These are phyloP conservation scores for Leccinum ochraceum DNA, from an alignment of 768 basidiomycete genomes.

Conservation along the genomic window DNA sequence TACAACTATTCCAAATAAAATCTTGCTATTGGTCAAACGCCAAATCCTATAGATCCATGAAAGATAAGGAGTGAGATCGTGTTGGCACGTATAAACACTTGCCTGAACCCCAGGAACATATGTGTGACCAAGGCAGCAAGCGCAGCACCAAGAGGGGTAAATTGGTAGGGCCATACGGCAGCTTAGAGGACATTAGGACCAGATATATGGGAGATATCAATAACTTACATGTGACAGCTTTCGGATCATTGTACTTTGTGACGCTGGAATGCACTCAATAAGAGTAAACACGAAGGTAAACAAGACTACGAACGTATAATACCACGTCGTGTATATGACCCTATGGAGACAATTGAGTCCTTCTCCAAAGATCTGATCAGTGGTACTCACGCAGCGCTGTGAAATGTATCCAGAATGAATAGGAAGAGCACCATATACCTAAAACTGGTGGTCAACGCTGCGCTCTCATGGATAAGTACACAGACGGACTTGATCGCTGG, in stretches of 20 bases:
- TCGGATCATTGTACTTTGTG: neutral
- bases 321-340: neutral
- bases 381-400: neutral
- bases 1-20: neutral
- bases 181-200: neutral
- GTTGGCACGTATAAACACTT: neutral
- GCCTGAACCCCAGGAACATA: neutral
- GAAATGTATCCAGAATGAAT: slow-evolving; percentile 1
- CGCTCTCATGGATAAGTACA: neutral
- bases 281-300: neutral
- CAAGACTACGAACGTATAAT: neutral
- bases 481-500: neutral
- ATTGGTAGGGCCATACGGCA: neutral
- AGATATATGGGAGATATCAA: neutral
- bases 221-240: neutral
- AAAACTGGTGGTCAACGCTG: neutral
- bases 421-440: slow-evolving; percentile 1
- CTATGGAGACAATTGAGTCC: neutral
- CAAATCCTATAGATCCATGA: neutral
- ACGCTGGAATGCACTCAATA: neutral
- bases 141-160: neutral
- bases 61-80: neutral
- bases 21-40: neutral
- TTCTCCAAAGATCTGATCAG: neutral
- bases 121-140: slow-evolving; percentile 1